Base-by-base conservation (phyloP, 371 early-diverging fungal species). In the Mortierella sp. region DNA sequence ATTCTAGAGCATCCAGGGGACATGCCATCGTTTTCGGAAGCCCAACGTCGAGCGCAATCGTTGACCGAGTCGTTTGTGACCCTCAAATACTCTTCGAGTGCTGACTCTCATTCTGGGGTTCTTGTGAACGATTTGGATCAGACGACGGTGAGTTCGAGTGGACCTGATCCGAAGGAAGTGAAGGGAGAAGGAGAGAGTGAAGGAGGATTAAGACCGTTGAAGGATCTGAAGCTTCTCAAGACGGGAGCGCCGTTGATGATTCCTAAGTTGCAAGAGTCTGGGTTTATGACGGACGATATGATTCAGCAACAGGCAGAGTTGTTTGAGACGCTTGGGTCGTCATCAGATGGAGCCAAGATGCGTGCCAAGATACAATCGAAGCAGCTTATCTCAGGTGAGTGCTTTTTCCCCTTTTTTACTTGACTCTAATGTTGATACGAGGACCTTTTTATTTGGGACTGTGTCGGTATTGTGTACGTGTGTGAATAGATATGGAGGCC, bases 241-340 rank as follows among this genome's bases (percentile, higher is more conserved):
- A 89, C 89, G 7, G 86, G 85, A 2, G 84, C 88, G 44, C 88
- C 88, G 14, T 68, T 93, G 72, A 88, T 91, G 87, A 84, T 91
- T 30, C 95, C 95, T 12, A 82, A 84, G 46, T 90, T 90, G 16
- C 95, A 94, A 85, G 90, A 93, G 50, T 85, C 89, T 2, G 95
- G 95, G 5, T 88, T 91, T 23, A 89, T 96, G 90, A 96, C 98
- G 1, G 95, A 95, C 63, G 98, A 97, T 80, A 93, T 95, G 95
- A 82, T 96, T 23, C 79, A 82, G 12, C 92, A 93, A 57, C 95
- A 93, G 68, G 94, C 94, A 59, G 82, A 85, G 29, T 79, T 91
- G 16, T 88, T 95, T 80, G 93, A 94, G 72, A 86, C 86, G 2
- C 83, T 95, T 44, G 96, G 96, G 0, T 88, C 92, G 0, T 89